phyloP scores from a whole-genome alignment of 306 rosid genomes.

The Quercus alba region DNA sequence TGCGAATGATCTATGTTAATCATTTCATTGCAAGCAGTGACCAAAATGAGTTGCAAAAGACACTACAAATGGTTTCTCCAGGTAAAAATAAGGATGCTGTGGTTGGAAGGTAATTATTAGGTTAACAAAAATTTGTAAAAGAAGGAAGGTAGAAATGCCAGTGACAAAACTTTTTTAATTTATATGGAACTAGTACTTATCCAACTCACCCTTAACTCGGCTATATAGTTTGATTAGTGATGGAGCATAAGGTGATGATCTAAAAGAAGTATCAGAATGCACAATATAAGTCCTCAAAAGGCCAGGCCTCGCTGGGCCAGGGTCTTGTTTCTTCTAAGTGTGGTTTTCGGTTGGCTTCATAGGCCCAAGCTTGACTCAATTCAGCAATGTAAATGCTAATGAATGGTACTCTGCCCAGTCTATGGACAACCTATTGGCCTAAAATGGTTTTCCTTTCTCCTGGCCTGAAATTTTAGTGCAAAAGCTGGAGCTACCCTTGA shows the following conservation, averaged over 20 bases:
- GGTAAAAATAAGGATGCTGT: not conserved
- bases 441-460: not conserved
- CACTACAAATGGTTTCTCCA: slow-evolving; percentile 2
- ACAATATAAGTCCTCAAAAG: too few species aligned
- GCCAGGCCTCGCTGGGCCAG: not conserved
- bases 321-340: not conserved
- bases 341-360: not conserved
- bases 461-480: not conserved
- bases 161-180: not conserved
- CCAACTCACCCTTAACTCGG: not conserved
- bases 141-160: not conserved
- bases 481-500: not conserved
- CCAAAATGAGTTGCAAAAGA: not conserved
- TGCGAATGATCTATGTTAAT: not conserved
- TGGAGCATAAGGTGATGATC: not conserved
- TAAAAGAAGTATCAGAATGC: not conserved
- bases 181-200: not conserved
- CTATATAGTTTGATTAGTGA: not conserved
- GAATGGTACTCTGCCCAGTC: not conserved
- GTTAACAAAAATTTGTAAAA: not conserved
- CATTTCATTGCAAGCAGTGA: not conserved
- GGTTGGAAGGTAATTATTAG: not conserved
- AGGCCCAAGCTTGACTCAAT: not conserved
- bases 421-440: not conserved
- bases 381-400: not conserved